Evolutionary conservation across 2,329 filamentous ascomycete genomes (phyloP), one percentile per base, ranked within the genome.

Genomic region (Botrytis fragariae): DNA sequence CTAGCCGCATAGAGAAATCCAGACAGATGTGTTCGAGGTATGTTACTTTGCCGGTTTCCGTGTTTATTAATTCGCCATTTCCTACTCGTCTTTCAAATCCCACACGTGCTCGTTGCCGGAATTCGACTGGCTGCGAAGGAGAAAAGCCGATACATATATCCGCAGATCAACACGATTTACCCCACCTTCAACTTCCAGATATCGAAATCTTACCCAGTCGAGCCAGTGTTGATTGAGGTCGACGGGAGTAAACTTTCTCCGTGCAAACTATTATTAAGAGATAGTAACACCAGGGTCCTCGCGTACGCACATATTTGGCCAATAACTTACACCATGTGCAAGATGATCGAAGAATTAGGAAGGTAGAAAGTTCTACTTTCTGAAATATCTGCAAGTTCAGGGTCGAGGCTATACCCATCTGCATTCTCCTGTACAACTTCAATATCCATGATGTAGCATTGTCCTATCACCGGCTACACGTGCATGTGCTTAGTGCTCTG

Each of bases 391-490:
- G 69, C 69, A 71, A 42, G 59, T 65, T 65, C 60, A 54, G 39
- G 69, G 69, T 54, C 60, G 57, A 35, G 44, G n/a, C 2, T 42
- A 32, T 45, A 45, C 18, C 25, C 37, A n/a, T 42, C 42, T 54
- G 42, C 45, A 51, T 20, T 37, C 42, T 71, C 32, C 18, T 54
- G 60, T 65, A n/a, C 18, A 18, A 20, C 69, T 51, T 37, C 22
- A 39, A 62, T n/a, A 44, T 61, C 9, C 22, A 70, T 61, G 22
- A 70, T 61, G 54, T 61, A 32, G 18, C 67, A 48, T 72, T 68
- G 32, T 48, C 71, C 71, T 72, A 68, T 72, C 71, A 72, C 32
- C 4, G 14, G 37, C 29, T 51, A 69, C 71, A 72, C 71, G 71
- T 72, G 71, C 44, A 59, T 72, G n/a, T 25, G 18, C 59, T 37